Percentiles rank a stretch among this genome's conserved stretches.
Conservation (phyloP, 371 early-diverging fungal species). For the Mortierella sp. region DNA sequence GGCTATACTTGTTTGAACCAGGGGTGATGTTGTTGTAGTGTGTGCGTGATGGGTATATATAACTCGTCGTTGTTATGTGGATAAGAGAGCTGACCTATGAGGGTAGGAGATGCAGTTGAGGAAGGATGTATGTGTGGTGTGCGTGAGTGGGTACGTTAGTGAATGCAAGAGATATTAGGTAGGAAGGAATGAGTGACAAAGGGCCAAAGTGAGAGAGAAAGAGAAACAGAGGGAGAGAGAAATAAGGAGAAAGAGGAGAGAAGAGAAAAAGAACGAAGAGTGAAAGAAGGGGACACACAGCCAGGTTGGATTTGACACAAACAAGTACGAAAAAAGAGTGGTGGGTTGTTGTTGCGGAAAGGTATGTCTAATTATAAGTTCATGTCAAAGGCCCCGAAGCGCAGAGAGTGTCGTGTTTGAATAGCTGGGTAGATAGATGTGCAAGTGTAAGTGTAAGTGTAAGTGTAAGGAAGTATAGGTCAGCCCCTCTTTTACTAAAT, state of each 20-base stretch:
- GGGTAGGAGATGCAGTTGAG: background rate
- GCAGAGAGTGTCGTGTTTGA: background rate
- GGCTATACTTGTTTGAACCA: background rate
- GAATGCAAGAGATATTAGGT: background rate
- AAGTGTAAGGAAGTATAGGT: background rate
- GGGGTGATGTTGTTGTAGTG: background rate
- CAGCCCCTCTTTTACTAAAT: background rate
- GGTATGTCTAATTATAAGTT: background rate
- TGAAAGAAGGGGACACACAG: background rate
- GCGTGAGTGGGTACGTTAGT: background rate
- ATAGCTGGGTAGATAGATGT: too few species aligned
- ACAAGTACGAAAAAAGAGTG: too few species aligned
- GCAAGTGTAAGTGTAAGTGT: background rate
- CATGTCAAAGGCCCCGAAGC: background rate
- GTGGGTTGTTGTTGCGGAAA: too few species aligned
- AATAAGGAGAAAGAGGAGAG: background rate
- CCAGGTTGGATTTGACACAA: background rate
- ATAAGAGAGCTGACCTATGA: background rate
- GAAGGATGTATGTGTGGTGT: background rate
- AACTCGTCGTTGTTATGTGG: background rate
- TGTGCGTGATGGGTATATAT: background rate
- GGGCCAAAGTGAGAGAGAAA: background rate
- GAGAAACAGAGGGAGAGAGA: slow-evolving; percentile 8
- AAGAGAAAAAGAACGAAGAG: background rate
- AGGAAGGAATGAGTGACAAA: background rate